Percentiles rank a stretch among this genome's conserved stretches.
phyloP scores from a whole-genome alignment of 2,329 filamentous ascomycete species.

The Aschersonia sp. region DNA sequence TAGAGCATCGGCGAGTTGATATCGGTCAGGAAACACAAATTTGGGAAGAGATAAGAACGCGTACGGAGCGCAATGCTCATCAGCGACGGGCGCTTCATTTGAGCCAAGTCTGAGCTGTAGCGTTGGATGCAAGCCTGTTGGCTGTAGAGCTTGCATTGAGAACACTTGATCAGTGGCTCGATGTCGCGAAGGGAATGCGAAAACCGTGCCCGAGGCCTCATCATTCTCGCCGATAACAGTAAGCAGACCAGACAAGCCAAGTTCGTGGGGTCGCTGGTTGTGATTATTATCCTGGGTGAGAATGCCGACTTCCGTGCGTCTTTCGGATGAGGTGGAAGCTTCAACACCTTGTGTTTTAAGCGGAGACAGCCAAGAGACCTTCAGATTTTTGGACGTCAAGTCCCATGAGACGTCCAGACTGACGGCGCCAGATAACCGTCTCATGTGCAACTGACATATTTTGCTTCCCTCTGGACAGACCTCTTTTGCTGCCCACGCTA shows the following conservation, averaged over 20 bases:
- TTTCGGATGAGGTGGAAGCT: slow-evolving; percentile 23
- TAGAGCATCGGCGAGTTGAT: slow-evolving; percentile 64
- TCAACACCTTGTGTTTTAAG: slow-evolving; percentile 24
- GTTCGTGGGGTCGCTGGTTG: slow-evolving; percentile 51
- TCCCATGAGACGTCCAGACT: slow-evolving; percentile 71
- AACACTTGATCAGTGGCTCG: slow-evolving; percentile 44
- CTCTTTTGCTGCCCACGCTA: slow-evolving; percentile 33
- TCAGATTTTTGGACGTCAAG: slow-evolving; percentile 47
- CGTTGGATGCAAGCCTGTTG: slow-evolving; percentile 73
- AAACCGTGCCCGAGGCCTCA: slow-evolving; percentile 61
- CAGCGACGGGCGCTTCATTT: slow-evolving; percentile 32
- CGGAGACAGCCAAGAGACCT: slow-evolving; percentile 51
- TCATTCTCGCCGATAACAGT: slow-evolving; percentile 64
- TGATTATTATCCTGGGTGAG: slow-evolving; percentile 49
- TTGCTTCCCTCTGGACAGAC: slow-evolving; percentile 33
- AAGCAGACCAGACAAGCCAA: slow-evolving; percentile 66
- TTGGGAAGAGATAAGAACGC: slow-evolving; percentile 74
- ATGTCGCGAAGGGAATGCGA: slow-evolving; percentile 74
- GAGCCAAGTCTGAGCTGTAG: slow-evolving; percentile 52
- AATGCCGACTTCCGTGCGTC: slow-evolving; percentile 69
- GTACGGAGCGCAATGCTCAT: slow-evolving; percentile 56
- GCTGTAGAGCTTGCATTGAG: slow-evolving; percentile 47
- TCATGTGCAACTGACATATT: slow-evolving; percentile 34
- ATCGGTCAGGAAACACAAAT: slow-evolving; percentile 71
- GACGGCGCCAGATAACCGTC: slow-evolving; percentile 34